phyloP scores from a whole-genome alignment of 805 yeast genomes.

The Candida koratica region DNA sequence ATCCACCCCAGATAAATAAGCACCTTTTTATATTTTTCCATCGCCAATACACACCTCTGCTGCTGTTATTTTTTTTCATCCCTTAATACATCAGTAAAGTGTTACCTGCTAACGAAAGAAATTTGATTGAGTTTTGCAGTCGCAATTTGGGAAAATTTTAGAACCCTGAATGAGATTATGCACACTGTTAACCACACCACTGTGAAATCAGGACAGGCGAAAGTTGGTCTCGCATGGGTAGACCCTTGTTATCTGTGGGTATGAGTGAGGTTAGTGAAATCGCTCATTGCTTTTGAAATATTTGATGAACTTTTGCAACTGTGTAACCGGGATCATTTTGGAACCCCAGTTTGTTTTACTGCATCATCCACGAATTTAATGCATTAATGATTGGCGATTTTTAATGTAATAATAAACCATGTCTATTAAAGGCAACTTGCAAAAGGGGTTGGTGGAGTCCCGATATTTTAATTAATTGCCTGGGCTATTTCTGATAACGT shows the following conservation, averaged over 20 bases:
- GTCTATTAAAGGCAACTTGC: not conserved
- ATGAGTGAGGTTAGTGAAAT: no score
- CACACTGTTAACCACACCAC: no score
- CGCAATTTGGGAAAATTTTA: constrained; percentile 2
- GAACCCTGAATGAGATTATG: not conserved
- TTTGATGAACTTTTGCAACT: constrained; percentile 2
- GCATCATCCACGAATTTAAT: not conserved
- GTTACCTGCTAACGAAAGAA: not conserved
- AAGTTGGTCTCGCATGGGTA: no score
- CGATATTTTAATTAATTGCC: constrained; percentile 1
- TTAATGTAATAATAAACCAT: no score
- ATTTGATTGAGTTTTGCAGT: constrained; percentile 2
- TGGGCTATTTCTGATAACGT: not conserved
- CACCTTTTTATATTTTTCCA: constrained; percentile 3
- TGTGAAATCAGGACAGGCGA: no score
- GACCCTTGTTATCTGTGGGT: no score
- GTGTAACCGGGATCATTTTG: not conserved
- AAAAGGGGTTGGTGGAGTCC: not conserved
- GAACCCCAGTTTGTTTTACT: not conserved
- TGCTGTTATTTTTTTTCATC: not conserved
- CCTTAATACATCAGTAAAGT: not conserved
- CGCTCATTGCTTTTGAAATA: not conserved
- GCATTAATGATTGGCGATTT: no score
- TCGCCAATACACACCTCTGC: constrained; percentile 3
- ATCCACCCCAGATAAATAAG: not conserved